Conservation (phyloP, 306 rosid genomes). For the Cyclanthera cordifolia region DNA sequence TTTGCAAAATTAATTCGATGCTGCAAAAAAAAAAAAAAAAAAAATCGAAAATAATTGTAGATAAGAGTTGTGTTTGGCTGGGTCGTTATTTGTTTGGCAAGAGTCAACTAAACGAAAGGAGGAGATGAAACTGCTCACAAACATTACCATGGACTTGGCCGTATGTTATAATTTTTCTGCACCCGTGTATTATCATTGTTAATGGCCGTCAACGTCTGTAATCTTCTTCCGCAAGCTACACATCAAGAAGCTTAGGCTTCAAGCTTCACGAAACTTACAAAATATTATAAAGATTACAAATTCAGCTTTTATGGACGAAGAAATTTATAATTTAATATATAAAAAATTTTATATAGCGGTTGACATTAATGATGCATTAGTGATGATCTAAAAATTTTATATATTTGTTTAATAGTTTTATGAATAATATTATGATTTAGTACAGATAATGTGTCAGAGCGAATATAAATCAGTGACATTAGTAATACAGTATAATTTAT, state of each 20-base stretch:
- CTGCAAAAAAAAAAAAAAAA: neutral
- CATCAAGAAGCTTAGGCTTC: neutral
- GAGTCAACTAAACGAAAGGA: neutral
- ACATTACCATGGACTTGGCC: neutral
- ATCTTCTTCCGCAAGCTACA: constrained; percentile 4
- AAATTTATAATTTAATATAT: too few relatives aligned
- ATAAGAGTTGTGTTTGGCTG: neutral
- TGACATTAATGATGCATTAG: too few relatives aligned
- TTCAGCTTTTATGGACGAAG: too few relatives aligned
- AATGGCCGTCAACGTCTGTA: constrained; percentile 2
- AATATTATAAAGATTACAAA: too few relatives aligned
- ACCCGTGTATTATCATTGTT: neutral
- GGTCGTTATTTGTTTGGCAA: neutral
- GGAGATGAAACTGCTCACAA: neutral
- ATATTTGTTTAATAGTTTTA: too few relatives aligned
- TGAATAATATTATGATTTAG: too few relatives aligned
- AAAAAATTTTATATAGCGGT: too few relatives aligned
- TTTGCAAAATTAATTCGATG: too few relatives aligned
- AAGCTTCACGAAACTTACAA: neutral
- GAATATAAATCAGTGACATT: too few relatives aligned
- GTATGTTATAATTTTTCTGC: neutral
- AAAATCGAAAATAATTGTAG: neutral
- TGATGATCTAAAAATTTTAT: too few relatives aligned
- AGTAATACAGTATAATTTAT: too few relatives aligned
- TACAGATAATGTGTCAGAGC: too few relatives aligned